Base-by-base conservation (phyloP, 1,139 yeast species). In the Nematodospora anomalae region DNA sequence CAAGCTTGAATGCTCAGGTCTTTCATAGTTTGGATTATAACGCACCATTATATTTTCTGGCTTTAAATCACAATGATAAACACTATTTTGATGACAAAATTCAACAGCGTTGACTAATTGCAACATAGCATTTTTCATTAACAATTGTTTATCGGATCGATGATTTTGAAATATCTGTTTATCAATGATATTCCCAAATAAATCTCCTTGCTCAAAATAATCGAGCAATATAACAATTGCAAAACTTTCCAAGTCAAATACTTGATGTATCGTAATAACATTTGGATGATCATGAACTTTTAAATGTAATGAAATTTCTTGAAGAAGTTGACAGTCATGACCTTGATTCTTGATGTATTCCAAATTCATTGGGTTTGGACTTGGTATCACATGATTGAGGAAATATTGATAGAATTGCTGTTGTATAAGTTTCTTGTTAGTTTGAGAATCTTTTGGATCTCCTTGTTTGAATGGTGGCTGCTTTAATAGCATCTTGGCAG, bases 21-120 rank as follows among this genome's bases (percentile, higher is more conserved):
- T 50, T 26, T 38, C 44, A 46, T 67, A 64, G 32, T 51, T 35
- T 4, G 52, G 53, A 41, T 67, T 57, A 43, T 62, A 67, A 15
- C 52, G 51, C 11, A 83, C 80, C 66, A 89, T 67, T 32, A 89
- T 76, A 56, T 89, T 89, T 59, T 89, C 97, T 1, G 97, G 97
- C 60, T 89, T 88, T 49, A 89, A 72, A 58, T 89, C 97, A 59
- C 97, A 89, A 56, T 89, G 97, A 52, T 76, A 89, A 10, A 89
- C 76, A 25, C 79, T 77, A 28, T 70, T 64, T 9, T 72, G 64
- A 49, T 83, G 87, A 53, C 95, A 84, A 58, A 79, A 82, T 30
- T 73, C 70, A 23, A 89, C 69, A 1, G 82, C 95, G 42, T 83
- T 87, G 13, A 87, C 64, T 33, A 89, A 64, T 58, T 89, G 96